Evolutionary conservation across 306 rosid genomes (phyloP).

Genomic region (Arachis stenosperma): DNA sequence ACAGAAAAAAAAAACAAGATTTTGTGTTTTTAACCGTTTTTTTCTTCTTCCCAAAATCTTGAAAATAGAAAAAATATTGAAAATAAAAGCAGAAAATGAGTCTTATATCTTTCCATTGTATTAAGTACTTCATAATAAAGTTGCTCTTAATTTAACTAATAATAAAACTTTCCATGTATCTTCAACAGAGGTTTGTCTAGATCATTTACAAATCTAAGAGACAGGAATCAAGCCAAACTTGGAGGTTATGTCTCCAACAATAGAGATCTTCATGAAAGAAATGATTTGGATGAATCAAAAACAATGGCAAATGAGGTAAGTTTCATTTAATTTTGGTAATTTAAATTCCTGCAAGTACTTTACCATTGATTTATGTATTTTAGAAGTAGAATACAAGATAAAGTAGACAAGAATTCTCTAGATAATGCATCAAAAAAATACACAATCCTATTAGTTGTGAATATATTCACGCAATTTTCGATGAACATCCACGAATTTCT

Average conservation of each 20-base stretch:
- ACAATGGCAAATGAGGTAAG: constrained; percentile 65
- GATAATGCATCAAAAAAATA: no score
- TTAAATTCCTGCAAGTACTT: constrained; percentile 20
- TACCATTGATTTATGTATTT: not conserved
- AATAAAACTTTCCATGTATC: constrained; percentile 26
- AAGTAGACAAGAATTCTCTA: not conserved
- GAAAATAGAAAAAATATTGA: not conserved
- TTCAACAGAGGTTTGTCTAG: constrained; percentile 78
- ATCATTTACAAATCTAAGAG: constrained; percentile 83
- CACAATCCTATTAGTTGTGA: no score
- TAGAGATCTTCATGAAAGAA: constrained; percentile 65
- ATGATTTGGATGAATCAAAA: constrained; percentile 51
- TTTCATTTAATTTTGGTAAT: not conserved
- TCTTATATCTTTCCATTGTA: not conserved
- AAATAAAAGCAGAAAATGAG: not conserved
- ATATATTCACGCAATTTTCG: no score
- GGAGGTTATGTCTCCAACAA: constrained; percentile 53
- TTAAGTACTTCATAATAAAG: constrained; percentile 12
- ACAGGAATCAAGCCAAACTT: constrained; percentile 64
- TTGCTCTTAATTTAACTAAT: constrained; percentile 26
- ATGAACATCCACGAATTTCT: no score
- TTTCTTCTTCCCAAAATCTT: no score
- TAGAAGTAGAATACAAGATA: not conserved
- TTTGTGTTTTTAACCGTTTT: no score
- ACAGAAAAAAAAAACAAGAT: no score